Base-by-base conservation (phyloP, 2,329 filamentous ascomycete species). In the Metarhizium robertsii region DNA sequence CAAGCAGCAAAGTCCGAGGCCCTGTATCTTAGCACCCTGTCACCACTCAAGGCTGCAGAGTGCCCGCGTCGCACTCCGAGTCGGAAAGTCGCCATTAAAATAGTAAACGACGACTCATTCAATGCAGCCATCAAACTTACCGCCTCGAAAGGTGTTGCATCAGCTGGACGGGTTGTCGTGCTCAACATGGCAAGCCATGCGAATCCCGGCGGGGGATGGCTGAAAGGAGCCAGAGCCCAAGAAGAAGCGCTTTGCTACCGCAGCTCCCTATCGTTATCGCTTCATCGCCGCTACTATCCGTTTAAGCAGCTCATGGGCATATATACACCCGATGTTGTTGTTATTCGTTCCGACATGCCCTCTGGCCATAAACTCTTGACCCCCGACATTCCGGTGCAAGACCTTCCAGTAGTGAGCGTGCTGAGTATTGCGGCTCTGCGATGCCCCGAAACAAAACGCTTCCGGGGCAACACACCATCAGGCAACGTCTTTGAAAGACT, bases 191-290 rank as follows among this genome's bases (percentile, higher is more conserved):
- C 85, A 16, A 86, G 81, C 52, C 75, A 79, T 50, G 61, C 67
- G 3, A 67, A 63, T 14, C 75, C 80, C 0, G 86, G 85, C n/a
- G 85, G 86, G 20, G 84, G 83, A 18, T 88, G 84, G 77, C 65
- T 77, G 4, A 75, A 75, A 42, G 85, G 85, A 40, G 74, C 82
- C 54, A 68, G 79, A 34, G 85, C 85, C 0, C 86, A 89, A 66
- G 85, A 89, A 69, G 86, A 89, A 71, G 78, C 80, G 2, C 74
- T 89, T 6, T 88, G 84, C 69, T 85, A 83, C 64, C 79, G 85
- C 47, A 81, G 77, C 49, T 79, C 79, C 0, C 75, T 84, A 7
- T 75, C 68, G 25, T 25, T 25, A 32, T 77, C 76, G 20, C 69
- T 83, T 1, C 69, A 74, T 56, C 60, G 64, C 25, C 59, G 64